Evolutionary conservation across 2,329 filamentous ascomycete species (phyloP).

Genomic region (Fusarium papillatum): DNA sequence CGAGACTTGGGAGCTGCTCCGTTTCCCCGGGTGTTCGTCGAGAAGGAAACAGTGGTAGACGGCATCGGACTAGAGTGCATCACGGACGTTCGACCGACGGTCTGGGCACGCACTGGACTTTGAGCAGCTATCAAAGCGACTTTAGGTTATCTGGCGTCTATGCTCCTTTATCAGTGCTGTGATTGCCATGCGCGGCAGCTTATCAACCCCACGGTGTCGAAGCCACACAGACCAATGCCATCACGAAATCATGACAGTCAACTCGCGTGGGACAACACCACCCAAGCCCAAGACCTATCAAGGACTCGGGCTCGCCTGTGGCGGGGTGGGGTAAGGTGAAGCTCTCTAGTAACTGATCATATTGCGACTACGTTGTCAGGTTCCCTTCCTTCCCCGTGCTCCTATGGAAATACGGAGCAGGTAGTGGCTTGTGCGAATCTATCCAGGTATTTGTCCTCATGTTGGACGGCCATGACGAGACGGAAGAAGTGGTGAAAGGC

Average conservation of each 20-base stretch:
- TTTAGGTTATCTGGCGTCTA: background rate
- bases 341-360: background rate
- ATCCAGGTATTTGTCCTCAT: background rate
- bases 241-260: slow-evolving; percentile 15
- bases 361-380: background rate
- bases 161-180: slow-evolving; percentile 2
- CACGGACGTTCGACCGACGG: background rate
- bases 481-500: slow-evolving; percentile 6
- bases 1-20: slow-evolving; percentile 8
- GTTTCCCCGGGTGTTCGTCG: slow-evolving; percentile 7
- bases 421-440: background rate
- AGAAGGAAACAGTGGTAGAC: background rate
- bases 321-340: slow-evolving; percentile 19
- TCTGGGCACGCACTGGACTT: background rate
- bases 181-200: slow-evolving; percentile 14
- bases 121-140: background rate
- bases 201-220: slow-evolving; percentile 34
- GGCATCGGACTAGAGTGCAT: background rate
- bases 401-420: background rate
- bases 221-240: slow-evolving; percentile 24
- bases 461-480: background rate
- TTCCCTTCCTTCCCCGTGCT: background rate
- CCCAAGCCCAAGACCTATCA: slow-evolving; percentile 19
- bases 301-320: slow-evolving; percentile 21
- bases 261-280: slow-evolving; percentile 28